Evolutionary conservation across 352 stramenopile genomes (phyloP).

Genomic region (Phytophthora ohioensis): DNA sequence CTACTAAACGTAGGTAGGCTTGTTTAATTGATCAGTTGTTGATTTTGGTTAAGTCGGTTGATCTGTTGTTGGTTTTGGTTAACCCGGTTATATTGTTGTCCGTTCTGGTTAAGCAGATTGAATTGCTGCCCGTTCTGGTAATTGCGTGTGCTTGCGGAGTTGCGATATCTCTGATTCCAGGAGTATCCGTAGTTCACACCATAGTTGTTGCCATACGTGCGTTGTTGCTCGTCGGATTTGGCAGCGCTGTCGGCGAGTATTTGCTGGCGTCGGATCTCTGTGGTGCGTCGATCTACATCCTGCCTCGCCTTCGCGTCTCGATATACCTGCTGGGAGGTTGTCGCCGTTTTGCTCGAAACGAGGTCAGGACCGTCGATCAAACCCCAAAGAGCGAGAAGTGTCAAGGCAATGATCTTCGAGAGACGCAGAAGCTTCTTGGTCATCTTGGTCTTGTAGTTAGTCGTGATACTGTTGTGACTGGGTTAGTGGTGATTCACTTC

Average conservation of each 20-base stretch:
- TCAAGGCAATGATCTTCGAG: neutral
- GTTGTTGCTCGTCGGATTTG: constrained; percentile 13
- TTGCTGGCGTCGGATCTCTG: neutral
- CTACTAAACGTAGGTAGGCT: too few relatives aligned
- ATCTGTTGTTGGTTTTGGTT: too few relatives aligned
- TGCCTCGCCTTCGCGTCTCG: constrained; percentile 15
- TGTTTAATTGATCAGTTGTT: too few relatives aligned
- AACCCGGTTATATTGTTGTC: too few relatives aligned
- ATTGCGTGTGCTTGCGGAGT: neutral
- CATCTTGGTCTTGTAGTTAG: neutral
- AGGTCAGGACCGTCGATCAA: neutral
- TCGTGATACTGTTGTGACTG: too few relatives aligned
- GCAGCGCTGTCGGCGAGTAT: constrained; percentile 10
- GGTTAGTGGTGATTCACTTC: neutral
- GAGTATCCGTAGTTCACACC: constrained; percentile 7
- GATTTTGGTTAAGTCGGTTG: too few relatives aligned
- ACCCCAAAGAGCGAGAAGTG: neutral
- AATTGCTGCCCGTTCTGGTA: neutral
- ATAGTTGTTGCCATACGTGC: neutral
- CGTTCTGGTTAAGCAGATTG: neutral
- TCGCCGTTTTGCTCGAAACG: neutral
- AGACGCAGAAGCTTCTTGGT: neutral
- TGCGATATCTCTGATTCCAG: constrained; percentile 11
- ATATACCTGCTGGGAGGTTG: neutral
- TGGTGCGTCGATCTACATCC: constrained; percentile 13